Conservation (phyloP, 306 rosid genomes). For the Prosopis cineraria region DNA sequence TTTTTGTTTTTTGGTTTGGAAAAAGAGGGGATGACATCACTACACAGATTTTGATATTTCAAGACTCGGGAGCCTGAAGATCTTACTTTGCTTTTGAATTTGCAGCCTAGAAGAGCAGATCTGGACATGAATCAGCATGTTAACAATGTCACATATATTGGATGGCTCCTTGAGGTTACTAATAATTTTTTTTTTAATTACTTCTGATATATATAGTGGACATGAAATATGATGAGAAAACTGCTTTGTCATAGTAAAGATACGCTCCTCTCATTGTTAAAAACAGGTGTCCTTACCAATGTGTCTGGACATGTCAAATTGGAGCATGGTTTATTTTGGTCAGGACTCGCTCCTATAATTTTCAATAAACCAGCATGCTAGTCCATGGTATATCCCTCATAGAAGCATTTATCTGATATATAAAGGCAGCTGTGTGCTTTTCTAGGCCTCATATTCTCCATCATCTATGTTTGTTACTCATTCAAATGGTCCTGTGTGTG, state of each 20-base stretch:
- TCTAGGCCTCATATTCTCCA: not conserved
- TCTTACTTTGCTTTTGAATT: constrained; percentile 43
- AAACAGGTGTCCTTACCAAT: not conserved
- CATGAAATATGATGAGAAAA: not conserved
- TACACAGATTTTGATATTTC: constrained; percentile 13
- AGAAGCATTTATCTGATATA: not conserved
- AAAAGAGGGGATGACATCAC: not conserved
- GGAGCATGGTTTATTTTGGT: not conserved
- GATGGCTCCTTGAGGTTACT: constrained; percentile 96
- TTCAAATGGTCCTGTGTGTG: not conserved
- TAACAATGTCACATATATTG: constrained; percentile 88
- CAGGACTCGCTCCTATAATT: not conserved
- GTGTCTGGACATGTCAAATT: not conserved
- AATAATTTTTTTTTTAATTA: not conserved
- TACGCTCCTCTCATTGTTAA: not conserved
- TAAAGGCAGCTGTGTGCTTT: not conserved
- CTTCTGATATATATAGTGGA: not conserved
- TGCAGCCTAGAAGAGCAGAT: constrained; percentile 95
- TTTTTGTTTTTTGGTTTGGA: not conserved
- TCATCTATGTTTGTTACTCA: not conserved
- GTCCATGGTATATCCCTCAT: not conserved
- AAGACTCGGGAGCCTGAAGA: constrained; percentile 8
- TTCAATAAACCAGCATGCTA: not conserved
- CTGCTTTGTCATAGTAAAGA: not conserved
- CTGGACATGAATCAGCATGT: constrained; percentile 97